phyloP scores from a whole-genome alignment of 768 basidiomycete genomes.

The Gymnopilus dilepis region DNA sequence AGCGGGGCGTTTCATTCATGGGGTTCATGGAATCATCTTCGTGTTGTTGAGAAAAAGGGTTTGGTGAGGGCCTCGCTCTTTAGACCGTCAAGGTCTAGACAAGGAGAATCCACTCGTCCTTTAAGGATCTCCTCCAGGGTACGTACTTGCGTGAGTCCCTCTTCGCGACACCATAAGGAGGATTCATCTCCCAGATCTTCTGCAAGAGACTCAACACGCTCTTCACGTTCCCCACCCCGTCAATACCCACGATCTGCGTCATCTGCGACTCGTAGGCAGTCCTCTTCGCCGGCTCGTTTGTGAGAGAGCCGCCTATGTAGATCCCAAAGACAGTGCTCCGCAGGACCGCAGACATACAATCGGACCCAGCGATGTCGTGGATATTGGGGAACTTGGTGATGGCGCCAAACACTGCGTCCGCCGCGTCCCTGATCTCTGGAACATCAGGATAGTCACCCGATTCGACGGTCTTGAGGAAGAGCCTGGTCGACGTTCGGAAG shows the following conservation, averaged over 20 bases:
- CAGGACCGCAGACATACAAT: conserved; percentile 53
- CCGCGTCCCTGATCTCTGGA: conserved; percentile 61
- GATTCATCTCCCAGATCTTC: conserved; percentile 55
- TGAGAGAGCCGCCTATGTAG: conserved; percentile 74
- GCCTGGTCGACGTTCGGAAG: conserved; percentile 75
- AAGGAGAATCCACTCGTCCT: conserved; percentile 54
- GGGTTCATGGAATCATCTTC: neutral
- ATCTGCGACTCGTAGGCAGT: conserved; percentile 50
- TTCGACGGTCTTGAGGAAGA: conserved; percentile 79
- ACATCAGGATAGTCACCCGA: conserved; percentile 74
- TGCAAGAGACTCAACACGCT: conserved; percentile 59
- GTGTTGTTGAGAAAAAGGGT: neutral
- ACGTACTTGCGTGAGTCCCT: conserved; percentile 39
- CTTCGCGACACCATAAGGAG: conserved; percentile 30
- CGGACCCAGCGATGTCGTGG: neutral
- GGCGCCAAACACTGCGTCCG: conserved; percentile 32
- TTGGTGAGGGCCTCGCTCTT: neutral
- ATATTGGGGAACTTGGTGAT: conserved; percentile 7
- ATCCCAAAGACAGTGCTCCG: conserved; percentile 82
- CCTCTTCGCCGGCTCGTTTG: conserved; percentile 53
- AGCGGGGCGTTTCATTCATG: neutral
- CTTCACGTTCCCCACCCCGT: conserved; percentile 80
- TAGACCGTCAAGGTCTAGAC: conserved; percentile 26
- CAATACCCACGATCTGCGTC: conserved; percentile 49
- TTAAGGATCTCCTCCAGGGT: conserved; percentile 66